Evolutionary conservation across 768 basidiomycete genomes (phyloP), one percentile per base, ranked within the genome.

Genomic region (Pisolithus microcarpus): DNA sequence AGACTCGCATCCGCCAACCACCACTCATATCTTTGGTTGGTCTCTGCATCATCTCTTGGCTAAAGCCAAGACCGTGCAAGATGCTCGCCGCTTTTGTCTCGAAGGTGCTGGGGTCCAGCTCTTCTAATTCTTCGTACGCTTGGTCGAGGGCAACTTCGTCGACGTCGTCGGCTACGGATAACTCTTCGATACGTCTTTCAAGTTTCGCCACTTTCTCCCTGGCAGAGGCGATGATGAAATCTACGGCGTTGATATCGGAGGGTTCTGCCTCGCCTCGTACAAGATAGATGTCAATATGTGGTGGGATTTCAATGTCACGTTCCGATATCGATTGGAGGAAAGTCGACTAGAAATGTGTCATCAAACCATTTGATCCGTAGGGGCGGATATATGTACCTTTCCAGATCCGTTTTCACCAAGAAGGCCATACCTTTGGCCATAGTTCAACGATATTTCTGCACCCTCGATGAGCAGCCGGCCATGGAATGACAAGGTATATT

Each of bases 1-100:
- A 88, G 49, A 99, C 95, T 66, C 95, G 84, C 95, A 99, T 99
- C 47, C 95, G 81, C 95, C 95, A 99, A 61, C 95, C 95, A 79
- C 95, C 95, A 62, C 83, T 86, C 95, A 99, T 99, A 67, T 99
- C 95, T 72, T 91, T 95, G 28, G 95, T 99, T 4, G 93, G 87
- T 69, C 86, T 89, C 68, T 80, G 79, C 94, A 98, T 96, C 95
- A 98, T 98, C 49, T 73, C 65, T 60, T 78, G 80, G 44, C 77
- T 75, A 74, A 99, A 99, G 15, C 95, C 95, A 37, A 99, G 82
- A 81, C 95, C 96, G 61, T 95, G 89, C n/a, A 98, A 79, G 59
- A 99, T 95, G 58, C 88, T 88, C 48, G 87, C 88, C 1, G 96
- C 95, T 71, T 98, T 98, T 36, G 85, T 79, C 69, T 98, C 96